Evolutionary conservation across 192 early-diverging fungal species (phyloP).

Genomic region (Mortierella hygrophila): DNA sequence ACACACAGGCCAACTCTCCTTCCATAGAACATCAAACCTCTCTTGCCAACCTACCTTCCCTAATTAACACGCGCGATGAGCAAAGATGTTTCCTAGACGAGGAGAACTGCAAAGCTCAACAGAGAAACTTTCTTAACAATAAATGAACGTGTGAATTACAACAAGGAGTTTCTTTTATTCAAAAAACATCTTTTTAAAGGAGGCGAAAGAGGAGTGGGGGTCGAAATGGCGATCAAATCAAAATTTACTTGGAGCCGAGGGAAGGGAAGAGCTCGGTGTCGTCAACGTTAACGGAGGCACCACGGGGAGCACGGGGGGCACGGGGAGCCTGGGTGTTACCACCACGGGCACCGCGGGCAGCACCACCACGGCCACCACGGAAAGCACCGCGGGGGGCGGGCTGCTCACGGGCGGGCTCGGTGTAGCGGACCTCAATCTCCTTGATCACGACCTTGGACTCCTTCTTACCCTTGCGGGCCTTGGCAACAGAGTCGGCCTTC

Average conservation of each 20-base stretch:
- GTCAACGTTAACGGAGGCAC: slow-evolving; percentile 74
- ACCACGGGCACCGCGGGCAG: slow-evolving; percentile 63
- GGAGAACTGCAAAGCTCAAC: no score
- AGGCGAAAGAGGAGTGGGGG: background rate
- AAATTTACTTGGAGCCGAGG: slow-evolving; percentile 66
- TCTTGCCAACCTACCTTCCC: no score
- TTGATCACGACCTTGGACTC: slow-evolving; percentile 78
- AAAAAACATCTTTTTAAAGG: slow-evolving; percentile 12
- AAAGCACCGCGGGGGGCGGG: slow-evolving; percentile 41
- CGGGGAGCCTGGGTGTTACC: slow-evolving; percentile 41
- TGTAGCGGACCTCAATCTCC: slow-evolving; percentile 79
- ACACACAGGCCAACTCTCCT: no score
- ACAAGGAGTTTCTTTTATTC: slow-evolving; percentile 24
- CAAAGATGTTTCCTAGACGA: no score
- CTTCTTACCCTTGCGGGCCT: slow-evolving; percentile 63
- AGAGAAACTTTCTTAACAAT: no score
- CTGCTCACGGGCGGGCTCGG: slow-evolving; percentile 54
- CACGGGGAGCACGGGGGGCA: slow-evolving; percentile 44
- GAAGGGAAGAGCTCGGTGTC: slow-evolving; percentile 82
- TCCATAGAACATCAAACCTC: no score
- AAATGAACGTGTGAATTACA: background rate
- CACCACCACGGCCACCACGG: slow-evolving; percentile 60
- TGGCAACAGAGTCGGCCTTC: slow-evolving; percentile 68
- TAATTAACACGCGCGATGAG: no score
- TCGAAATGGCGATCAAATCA: background rate